Conservation (phyloP, 139 green algal species). For the Nannochloris sp. region DNA sequence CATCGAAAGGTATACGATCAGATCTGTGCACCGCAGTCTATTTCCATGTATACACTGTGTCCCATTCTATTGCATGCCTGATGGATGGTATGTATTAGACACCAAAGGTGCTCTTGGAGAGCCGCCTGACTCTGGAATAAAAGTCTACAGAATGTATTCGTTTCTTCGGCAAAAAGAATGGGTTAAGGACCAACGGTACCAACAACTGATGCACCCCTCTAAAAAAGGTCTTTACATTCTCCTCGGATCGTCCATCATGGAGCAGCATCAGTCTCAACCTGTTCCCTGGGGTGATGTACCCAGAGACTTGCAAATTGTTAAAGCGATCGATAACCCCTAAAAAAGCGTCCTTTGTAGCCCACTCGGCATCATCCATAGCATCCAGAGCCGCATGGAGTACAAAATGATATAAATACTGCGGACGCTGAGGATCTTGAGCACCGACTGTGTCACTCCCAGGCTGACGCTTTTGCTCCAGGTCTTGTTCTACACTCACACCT, state of each 20-base stretch:
- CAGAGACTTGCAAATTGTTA: slow-evolving; percentile 81
- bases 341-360: slow-evolving; percentile 65
- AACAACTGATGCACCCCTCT: slow-evolving; percentile 86
- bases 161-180: slow-evolving; percentile 60
- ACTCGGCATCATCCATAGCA: slow-evolving; percentile 83
- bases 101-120: slow-evolving; percentile 20
- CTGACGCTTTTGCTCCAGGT: neutral
- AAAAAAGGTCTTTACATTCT: slow-evolving; percentile 80
- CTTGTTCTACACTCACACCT: no score
- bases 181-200: slow-evolving; percentile 72
- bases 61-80: no score
- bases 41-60: no score
- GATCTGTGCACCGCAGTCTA: no score
- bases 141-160: slow-evolving; percentile 64
- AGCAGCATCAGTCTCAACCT: slow-evolving; percentile 81
- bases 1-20: no score
- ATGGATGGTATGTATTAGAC: no score
- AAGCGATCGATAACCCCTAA: slow-evolving; percentile 89
- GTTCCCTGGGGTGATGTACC: slow-evolving; percentile 58
- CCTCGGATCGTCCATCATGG: slow-evolving; percentile 68
- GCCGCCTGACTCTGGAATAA: slow-evolving; percentile 56
- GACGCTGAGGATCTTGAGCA: slow-evolving; percentile 50
- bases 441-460: neutral
- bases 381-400: slow-evolving; percentile 90
- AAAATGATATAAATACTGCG: slow-evolving; percentile 95